These are phyloP conservation scores for Chytriomyces sp. DNA, from an alignment of 192 early-diverging fungal species.

Conservation along the genomic window DNA sequence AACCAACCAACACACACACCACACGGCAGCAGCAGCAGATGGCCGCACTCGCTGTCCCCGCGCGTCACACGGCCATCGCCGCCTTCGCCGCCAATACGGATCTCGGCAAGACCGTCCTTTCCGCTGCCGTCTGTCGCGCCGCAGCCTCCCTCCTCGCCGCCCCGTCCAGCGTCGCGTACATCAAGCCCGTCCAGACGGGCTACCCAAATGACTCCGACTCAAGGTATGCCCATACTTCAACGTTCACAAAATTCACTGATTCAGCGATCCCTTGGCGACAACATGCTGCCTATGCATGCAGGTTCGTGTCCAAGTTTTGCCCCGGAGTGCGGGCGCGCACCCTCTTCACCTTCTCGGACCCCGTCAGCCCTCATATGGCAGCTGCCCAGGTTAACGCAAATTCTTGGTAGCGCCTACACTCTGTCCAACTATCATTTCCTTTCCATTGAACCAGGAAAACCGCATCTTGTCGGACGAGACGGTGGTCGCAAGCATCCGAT, in stretches of 20 bases:
- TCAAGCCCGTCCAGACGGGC: slow-evolving; percentile 85
- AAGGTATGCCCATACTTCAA: slow-evolving; percentile 47
- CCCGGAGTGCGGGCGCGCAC: slow-evolving; percentile 45
- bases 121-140: slow-evolving; percentile 67
- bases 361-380: slow-evolving; percentile 76
- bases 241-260: neutral
- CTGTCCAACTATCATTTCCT: neutral
- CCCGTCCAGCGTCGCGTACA: slow-evolving; percentile 54
- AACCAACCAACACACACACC: neutral
- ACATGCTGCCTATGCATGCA: neutral
- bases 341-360: slow-evolving; percentile 70
- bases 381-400: slow-evolving; percentile 42
- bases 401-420: neutral
- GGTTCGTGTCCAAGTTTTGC: slow-evolving; percentile 56
- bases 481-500: slow-evolving; percentile 31
- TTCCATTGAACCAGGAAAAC: slow-evolving; percentile 33
- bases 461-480: slow-evolving; percentile 30
- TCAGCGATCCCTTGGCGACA: neutral
- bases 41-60: too few species aligned
- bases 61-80: neutral
- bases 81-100: slow-evolving; percentile 78
- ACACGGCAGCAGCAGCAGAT: neutral
- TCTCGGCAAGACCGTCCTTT: slow-evolving; percentile 79
- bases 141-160: slow-evolving; percentile 28
- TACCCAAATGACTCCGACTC: slow-evolving; percentile 78